Conservation (phyloP, 2,329 filamentous ascomycete genomes). For the Paecilomyces formosus region DNA sequence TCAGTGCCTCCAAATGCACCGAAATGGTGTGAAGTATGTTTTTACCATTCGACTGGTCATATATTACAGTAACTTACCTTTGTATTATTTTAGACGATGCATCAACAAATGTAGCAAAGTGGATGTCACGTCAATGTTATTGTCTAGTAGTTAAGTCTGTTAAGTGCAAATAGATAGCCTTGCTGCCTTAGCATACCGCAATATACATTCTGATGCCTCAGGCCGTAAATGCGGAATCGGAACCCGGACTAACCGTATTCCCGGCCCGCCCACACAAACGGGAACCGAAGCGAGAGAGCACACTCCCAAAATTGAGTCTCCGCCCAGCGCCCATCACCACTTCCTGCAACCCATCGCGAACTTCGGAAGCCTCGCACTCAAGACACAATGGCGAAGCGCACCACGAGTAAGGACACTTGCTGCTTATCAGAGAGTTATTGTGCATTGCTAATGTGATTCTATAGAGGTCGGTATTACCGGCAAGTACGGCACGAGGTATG, state of each 20-base stretch:
- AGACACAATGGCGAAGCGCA: not conserved
- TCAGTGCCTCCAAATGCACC: too few species aligned
- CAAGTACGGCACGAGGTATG: not conserved
- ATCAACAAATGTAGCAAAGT: too few species aligned
- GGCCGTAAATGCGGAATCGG: not conserved
- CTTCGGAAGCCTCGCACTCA: not conserved
- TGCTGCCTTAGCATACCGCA: too few species aligned
- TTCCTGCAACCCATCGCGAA: not conserved
- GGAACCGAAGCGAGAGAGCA: not conserved
- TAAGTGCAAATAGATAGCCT: too few species aligned
- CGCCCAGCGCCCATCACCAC: not conserved
- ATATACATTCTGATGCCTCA: too few species aligned
- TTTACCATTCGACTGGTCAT: too few species aligned
- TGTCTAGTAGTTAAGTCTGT: too few species aligned
- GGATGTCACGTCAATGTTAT: too few species aligned
- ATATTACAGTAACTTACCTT: too few species aligned
- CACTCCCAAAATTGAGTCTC: not conserved
- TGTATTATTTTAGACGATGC: too few species aligned
- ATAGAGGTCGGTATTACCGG: not conserved
- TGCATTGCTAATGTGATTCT: not conserved
- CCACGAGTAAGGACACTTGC: not conserved
- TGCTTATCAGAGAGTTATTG: too few species aligned
- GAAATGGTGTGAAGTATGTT: too few species aligned
- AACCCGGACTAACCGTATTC: not conserved
- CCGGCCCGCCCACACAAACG: not conserved